Base-by-base conservation (phyloP, 2,329 filamentous ascomycete genomes). In the Colletotrichum siamense region DNA sequence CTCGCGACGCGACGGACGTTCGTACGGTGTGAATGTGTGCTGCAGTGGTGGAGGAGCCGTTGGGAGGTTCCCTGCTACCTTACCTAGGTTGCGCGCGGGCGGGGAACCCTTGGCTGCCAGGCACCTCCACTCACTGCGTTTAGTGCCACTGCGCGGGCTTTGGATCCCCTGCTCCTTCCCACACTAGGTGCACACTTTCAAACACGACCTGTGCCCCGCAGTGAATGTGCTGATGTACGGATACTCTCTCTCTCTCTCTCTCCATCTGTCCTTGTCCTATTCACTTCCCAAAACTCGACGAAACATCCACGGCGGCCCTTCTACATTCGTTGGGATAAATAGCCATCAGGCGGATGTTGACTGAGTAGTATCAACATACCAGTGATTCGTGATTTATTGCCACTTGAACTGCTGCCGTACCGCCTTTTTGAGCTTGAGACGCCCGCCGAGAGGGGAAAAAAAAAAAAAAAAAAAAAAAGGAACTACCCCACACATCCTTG, bases 271-370 rank as follows among this genome's bases (percentile, higher is more conserved):
- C 28, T 52, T 59, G n/a, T 57, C 15, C 28, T 52, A 57, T 55
- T 57, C n/a, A 68, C 49, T 18, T n/a, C 6, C 9, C 30, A 10
- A 36, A n/a, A 30, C n/a, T 57, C n/a, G 44, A 73, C 52, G 32
- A 32, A 68, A 68, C 32, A 30, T n/a, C 57, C 26, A 69, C 32
- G 13, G 57, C 63, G 15, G 22, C 16, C 10, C 13, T 36, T 39
- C 24, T 66, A 36, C 26, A 44, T 30, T 64, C 32, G 28, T 24
- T 49, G 74, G 39, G 28, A 61, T 57, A 64, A 28, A 49, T 36
- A 36, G 28, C 13, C 71, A 28, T 66, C 34, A 55, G 55, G 63
- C 69, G 69, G 67, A 74, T 76, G 69, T 77, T 77, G 69, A 74
- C 62, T 59, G 49, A 44, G 74, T 70, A 36, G 62, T 26, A 32